phyloP scores from a whole-genome alignment of 2,329 filamentous ascomycete species.

The Neopestalotiopsis sp. region DNA sequence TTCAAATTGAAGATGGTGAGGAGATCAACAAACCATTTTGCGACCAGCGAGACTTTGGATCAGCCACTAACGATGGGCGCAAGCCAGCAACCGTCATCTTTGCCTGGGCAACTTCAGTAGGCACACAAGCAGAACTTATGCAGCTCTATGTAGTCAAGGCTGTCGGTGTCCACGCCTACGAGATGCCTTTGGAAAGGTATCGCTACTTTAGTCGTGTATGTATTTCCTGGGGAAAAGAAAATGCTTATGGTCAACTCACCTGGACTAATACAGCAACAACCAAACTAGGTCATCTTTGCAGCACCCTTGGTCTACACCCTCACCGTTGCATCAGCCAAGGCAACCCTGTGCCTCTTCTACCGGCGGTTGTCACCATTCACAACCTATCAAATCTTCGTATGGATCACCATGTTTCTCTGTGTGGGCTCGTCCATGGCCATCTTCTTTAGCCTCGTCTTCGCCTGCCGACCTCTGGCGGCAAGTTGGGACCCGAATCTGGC shows the following conservation, averaged over 20 bases:
- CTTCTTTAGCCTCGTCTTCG: conserved; percentile 41
- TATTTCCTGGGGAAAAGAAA: too few relatives aligned
- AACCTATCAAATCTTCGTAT: conserved; percentile 39
- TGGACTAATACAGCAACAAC: background rate
- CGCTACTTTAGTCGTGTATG: conserved; percentile 21
- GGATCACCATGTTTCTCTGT: conserved; percentile 36
- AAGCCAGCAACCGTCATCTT: conserved; percentile 10
- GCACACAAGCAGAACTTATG: conserved; percentile 14
- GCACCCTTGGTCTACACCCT: conserved; percentile 37
- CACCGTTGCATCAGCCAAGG: conserved; percentile 41
- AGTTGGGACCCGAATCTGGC: conserved; percentile 37
- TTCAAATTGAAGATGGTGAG: conserved; percentile 24
- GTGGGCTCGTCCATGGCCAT: conserved; percentile 39
- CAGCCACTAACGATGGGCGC: background rate
- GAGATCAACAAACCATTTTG: background rate
- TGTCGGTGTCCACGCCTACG: conserved; percentile 24
- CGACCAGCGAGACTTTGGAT: background rate
- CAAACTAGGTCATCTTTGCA: conserved; percentile 21
- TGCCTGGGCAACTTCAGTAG: conserved; percentile 17
- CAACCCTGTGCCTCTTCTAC: conserved; percentile 46
- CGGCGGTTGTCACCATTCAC: conserved; percentile 41
- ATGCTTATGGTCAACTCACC: background rate
- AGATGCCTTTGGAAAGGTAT: conserved; percentile 24
- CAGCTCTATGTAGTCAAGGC: conserved; percentile 17
- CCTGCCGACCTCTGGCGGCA: conserved; percentile 41